Conservation (phyloP, 192 early-diverging fungal species). For the Obelidium mucronatum region DNA sequence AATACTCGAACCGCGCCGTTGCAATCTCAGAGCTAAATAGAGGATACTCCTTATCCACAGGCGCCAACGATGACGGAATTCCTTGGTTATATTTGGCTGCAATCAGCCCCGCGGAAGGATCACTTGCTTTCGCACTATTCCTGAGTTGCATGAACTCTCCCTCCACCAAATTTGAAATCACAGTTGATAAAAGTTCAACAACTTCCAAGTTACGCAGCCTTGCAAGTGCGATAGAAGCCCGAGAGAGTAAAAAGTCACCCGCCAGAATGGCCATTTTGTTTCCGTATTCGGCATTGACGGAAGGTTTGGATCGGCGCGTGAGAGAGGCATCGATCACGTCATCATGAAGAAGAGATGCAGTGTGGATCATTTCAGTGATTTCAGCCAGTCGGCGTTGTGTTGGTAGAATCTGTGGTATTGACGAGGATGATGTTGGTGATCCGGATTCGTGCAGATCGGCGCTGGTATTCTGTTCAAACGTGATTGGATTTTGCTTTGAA, state of each 20-base stretch:
- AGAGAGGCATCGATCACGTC: conserved; percentile 87
- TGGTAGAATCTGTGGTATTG: conserved; percentile 65
- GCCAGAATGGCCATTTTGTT: conserved; percentile 98
- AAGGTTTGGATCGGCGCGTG: conserved; percentile 75
- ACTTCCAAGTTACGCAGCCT: conserved; percentile 90
- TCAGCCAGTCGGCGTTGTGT: conserved; percentile 93
- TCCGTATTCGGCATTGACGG: conserved; percentile 87
- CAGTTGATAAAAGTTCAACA: conserved; percentile 90
- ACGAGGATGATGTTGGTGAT: not conserved
- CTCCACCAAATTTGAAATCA: conserved; percentile 93
- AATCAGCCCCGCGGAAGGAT: conserved; percentile 11
- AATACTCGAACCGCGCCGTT: conserved; percentile 81
- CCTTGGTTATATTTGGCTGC: not conserved
- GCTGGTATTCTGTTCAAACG: not conserved
- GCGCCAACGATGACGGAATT: not conserved
- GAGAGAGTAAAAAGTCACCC: conserved; percentile 89
- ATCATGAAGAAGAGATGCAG: conserved; percentile 93
- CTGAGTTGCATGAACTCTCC: conserved; percentile 98
- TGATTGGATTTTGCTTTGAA: not conserved
- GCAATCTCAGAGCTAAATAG: conserved; percentile 9
- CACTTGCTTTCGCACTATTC: conserved; percentile 53
- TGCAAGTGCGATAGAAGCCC: conserved; percentile 90
- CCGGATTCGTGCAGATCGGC: not conserved
- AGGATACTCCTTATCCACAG: not conserved
- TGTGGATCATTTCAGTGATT: conserved; percentile 99